Evolutionary conservation across 768 basidiomycete species (phyloP), one percentile per base, ranked within the genome.

Genomic region (Termitomyces titanicus): DNA sequence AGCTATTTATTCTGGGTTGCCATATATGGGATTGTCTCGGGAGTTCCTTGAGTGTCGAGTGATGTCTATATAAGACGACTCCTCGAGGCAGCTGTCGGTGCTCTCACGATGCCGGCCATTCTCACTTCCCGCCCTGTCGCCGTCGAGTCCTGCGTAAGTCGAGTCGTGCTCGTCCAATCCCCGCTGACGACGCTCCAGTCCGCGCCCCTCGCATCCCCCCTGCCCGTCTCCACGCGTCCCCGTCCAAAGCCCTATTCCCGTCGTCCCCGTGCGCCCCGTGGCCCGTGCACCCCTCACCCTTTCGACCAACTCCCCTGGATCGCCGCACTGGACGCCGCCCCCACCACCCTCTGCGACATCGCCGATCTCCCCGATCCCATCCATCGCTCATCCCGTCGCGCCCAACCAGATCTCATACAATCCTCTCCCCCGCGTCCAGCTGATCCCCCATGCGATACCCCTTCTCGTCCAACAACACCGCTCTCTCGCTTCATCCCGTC

Each of bases 221-320:
- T 7, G 56, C 47, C 39, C 61, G 58, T 37, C 69, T 58, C 72
- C 73, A 40, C 77, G 11, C 59, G 80, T 54, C 69, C 79, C 53
- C 69, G 70, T 34, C 42, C 65, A 60, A 73, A 69, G 61, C 57
- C 68, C 3, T 59, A 55, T 25, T 35, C 53, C 0, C 1, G 1
- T 1, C 51, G 44, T 15, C 43, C 34, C 27, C 44, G 11, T 15
- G 2, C 50, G 25, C 10, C 13, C 29, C 29, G 33, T 24, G 40
- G 55, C 64, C 17, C 29, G 29, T 9, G 29, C 31, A 51, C 73
- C 18, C 47, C 60, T 31, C 74, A 75, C 43, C 53, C 65, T 3
- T 86, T 88, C 64, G 86, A 88, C 70, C 72, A 76, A 25, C 77
- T 89, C 10, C 84, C 86, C 4, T 89, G 86, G 86, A 83, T 86